These are phyloP conservation scores for Aspergillus wentii DNA, from an alignment of 495 filamentous ascomycete species.

Conservation along the genomic window DNA sequence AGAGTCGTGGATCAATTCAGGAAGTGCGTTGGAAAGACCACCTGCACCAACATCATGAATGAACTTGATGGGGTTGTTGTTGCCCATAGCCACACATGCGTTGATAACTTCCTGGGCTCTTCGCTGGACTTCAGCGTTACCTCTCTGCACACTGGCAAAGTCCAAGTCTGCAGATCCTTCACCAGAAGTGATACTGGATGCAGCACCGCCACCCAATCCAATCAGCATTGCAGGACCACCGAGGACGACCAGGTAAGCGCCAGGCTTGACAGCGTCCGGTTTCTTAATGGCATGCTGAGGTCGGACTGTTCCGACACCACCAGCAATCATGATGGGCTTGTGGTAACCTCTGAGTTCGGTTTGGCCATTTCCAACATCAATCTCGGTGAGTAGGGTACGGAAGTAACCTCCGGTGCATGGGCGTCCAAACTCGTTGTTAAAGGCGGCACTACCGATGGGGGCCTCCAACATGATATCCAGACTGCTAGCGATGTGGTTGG, in stretches of 20 bases:
- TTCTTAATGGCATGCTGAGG: slow-evolving; percentile 88
- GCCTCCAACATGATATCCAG: slow-evolving; percentile 97
- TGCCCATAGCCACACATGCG: slow-evolving; percentile 77
- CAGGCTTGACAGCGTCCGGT: slow-evolving; percentile 67
- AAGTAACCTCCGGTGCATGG: slow-evolving; percentile 87
- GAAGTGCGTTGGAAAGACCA: slow-evolving; percentile 88
- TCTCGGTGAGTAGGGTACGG: slow-evolving; percentile 71
- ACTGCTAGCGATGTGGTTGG: slow-evolving; percentile 84
- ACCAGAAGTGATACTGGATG: slow-evolving; percentile 82
- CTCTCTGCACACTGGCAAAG: slow-evolving; percentile 91
- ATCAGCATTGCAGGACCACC: slow-evolving; percentile 98
- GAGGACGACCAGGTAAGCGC: slow-evolving; percentile 83
- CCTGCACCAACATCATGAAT: slow-evolving; percentile 98
- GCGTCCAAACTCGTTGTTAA: slow-evolving; percentile 98
- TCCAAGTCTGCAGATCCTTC: slow-evolving; percentile 88
- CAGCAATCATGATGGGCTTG: slow-evolving; percentile 99
- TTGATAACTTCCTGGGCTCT: slow-evolving; percentile 97
- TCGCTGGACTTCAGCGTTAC: slow-evolving; percentile 90
- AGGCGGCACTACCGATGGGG: slow-evolving; percentile 87
- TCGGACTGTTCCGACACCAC: slow-evolving; percentile 92
- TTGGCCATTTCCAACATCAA: slow-evolving; percentile 53
- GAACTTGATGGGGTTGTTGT: slow-evolving; percentile 82
- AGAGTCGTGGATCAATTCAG: slow-evolving; percentile 88
- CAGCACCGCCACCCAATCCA: slow-evolving; percentile 90
- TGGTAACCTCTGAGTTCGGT: slow-evolving; percentile 85